Conservation (phyloP, 768 basidiomycete species). For the Auriscalpium orientale region DNA sequence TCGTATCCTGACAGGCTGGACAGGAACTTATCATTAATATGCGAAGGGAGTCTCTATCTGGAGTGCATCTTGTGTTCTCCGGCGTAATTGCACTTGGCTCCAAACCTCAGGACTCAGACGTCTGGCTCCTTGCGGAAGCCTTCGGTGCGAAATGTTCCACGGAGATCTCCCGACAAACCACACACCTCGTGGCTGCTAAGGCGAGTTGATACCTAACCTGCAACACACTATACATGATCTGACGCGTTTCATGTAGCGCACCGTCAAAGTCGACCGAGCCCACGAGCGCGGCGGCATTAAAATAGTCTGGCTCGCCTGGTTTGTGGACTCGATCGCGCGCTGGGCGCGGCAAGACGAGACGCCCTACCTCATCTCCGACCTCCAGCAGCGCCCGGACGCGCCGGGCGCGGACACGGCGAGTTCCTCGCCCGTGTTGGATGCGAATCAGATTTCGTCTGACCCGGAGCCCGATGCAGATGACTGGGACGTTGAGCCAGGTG, state of each 20-base stretch:
- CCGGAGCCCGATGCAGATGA: constrained; percentile 62
- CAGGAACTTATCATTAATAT: constrained; percentile 83
- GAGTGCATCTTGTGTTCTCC: constrained; percentile 83
- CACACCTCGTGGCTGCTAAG: constrained; percentile 91
- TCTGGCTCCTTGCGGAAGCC: constrained; percentile 79
- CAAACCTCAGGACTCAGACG: constrained; percentile 68
- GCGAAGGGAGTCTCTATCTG: constrained; percentile 68
- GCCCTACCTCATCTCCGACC: constrained; percentile 65
- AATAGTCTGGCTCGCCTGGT: constrained; percentile 87
- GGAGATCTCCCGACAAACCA: constrained; percentile 57
- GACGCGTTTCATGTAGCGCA: constrained; percentile 43
- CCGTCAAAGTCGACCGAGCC: constrained; percentile 85
- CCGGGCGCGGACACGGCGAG: constrained; percentile 30
- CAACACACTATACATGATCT: not conserved
- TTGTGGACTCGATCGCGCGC: constrained; percentile 81
- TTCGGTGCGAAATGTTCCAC: constrained; percentile 82
- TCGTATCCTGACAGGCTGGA: not conserved
- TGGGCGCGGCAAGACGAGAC: constrained; percentile 80
- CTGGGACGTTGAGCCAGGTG: constrained; percentile 38
- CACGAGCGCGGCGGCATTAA: constrained; percentile 68
- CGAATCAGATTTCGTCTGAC: constrained; percentile 53
- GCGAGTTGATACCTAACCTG: constrained; percentile 30
- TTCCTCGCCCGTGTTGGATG: constrained; percentile 36
- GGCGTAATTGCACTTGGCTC: constrained; percentile 91
- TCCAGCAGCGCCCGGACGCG: constrained; percentile 15